Percentiles rank a stretch among this genome's conserved stretches.
Evolutionary conservation across 208 protist species (phyloP).

Genomic region (Acanthamoeba healyi): DNA sequence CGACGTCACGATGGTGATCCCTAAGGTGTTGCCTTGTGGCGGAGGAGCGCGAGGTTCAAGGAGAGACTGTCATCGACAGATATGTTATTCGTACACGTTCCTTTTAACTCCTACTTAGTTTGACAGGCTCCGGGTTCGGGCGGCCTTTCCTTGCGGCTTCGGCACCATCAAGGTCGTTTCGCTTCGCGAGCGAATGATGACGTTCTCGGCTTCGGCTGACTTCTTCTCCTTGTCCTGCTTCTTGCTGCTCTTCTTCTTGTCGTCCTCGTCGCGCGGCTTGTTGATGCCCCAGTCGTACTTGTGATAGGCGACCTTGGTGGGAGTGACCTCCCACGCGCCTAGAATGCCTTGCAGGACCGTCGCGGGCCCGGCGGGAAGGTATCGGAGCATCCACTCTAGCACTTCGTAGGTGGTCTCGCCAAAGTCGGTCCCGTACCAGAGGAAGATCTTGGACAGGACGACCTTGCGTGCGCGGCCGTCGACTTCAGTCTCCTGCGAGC

Average conservation of each 20-base stretch:
- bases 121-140: neutral
- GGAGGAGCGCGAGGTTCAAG: no score
- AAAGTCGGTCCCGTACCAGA: conserved; percentile 1
- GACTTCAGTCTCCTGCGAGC: neutral
- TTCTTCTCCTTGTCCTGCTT: no score
- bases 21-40: no score
- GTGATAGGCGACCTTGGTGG: neutral
- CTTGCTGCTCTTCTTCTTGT: neutral
- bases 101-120: no score
- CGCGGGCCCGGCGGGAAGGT: neutral
- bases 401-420: conserved; percentile 28
- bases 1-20: neutral
- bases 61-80: no score
- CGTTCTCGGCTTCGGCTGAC: neutral
- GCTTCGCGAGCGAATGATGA: neutral
- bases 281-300: neutral
- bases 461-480: neutral
- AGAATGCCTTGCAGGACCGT: neutral
- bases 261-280: neutral
- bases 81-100: neutral
- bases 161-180: neutral
- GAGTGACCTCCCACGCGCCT: neutral
- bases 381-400: neutral
- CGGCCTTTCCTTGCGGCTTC: neutral
- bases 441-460: neutral